A percentile compares a stretch with the other conserved stretches of the same genome.
phyloP scores from a whole-genome alignment of 2,329 filamentous ascomycete genomes.

The Fusarium poae region DNA sequence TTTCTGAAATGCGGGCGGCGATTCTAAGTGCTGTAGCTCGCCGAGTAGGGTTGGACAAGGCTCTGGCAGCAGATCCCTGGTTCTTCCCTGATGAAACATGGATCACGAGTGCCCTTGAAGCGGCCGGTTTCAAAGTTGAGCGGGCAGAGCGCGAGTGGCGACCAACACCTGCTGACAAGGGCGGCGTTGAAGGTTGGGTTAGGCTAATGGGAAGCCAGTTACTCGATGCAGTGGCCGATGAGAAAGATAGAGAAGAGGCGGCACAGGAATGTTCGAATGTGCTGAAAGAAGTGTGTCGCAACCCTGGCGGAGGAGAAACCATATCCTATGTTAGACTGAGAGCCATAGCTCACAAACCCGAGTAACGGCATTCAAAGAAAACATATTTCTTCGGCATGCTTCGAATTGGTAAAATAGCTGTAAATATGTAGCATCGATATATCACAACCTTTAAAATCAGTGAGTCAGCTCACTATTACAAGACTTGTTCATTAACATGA shows the following conservation, averaged over 20 bases:
- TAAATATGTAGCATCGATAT: background rate
- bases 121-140: slow-evolving; percentile 64
- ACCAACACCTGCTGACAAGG: slow-evolving; percentile 69
- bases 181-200: slow-evolving; percentile 75
- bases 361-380: slow-evolving; percentile 5
- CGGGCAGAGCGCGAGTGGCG: slow-evolving; percentile 73
- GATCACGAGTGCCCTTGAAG: slow-evolving; percentile 62
- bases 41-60: slow-evolving; percentile 63
- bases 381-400: background rate
- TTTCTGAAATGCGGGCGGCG: slow-evolving; percentile 71
- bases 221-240: slow-evolving; percentile 64
- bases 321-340: slow-evolving; percentile 68
- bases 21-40: slow-evolving; percentile 66
- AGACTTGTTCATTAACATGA: background rate
- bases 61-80: slow-evolving; percentile 71
- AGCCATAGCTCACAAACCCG: slow-evolving; percentile 59
- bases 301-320: slow-evolving; percentile 68
- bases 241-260: slow-evolving; percentile 63
- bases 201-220: slow-evolving; percentile 72
- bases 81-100: slow-evolving; percentile 77
- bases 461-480: background rate
- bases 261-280: slow-evolving; percentile 68
- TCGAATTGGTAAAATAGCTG: too few relatives aligned
- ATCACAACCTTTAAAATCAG: background rate
- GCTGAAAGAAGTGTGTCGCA: slow-evolving; percentile 66